Base-by-base conservation (phyloP, 2,329 filamentous ascomycete genomes). In the Alternaria longipes region DNA sequence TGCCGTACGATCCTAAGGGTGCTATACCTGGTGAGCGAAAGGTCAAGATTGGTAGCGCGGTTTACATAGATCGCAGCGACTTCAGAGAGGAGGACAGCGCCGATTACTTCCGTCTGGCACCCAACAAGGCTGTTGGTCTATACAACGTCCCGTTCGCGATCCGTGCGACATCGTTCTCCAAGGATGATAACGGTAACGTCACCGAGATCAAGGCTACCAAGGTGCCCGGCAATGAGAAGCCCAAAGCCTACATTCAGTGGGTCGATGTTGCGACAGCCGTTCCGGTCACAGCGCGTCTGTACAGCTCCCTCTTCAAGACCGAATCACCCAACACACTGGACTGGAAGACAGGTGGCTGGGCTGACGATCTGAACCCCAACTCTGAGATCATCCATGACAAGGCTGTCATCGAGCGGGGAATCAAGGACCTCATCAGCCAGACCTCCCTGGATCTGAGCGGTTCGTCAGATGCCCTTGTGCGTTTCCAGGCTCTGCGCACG, bases 401-500 rank as follows among this genome's bases (percentile, higher is more conserved):
- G 57, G 94, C 94, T 0, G 82, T 97, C 73, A 87, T 97, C 38
- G 94, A 98, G 79, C 85, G 86, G 28, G 94, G 94, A 1, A 91
- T 97, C 69, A 87, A 92, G 45, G 91, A 97, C 73, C 87, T 98
- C 30, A 24, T 91, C 92, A 80, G 90, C 85, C 66, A 74, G 61
- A 76, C 74, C n/a, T 71, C 70, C 0, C 57, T 77, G 5, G 69
- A 77, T 24, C 66, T 75, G 4, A 73, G 67, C 26, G 75, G 72
- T 1, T 73, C 71, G 1, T 78, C 76, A 11, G 79, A 81, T 60
- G 71, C 74, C n/a, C 67, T 80, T 56, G 90, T 97, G 7, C 85
- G 94, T 49, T 98, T 98, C 85, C 94, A 98, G 84, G 94, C 89
- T 3, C 89, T 97, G 85, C 86, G 94, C 26, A 91, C 94, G 45